These are phyloP conservation scores for Candida tallmaniae DNA, from an alignment of 805 yeast species.

Conservation along the genomic window DNA sequence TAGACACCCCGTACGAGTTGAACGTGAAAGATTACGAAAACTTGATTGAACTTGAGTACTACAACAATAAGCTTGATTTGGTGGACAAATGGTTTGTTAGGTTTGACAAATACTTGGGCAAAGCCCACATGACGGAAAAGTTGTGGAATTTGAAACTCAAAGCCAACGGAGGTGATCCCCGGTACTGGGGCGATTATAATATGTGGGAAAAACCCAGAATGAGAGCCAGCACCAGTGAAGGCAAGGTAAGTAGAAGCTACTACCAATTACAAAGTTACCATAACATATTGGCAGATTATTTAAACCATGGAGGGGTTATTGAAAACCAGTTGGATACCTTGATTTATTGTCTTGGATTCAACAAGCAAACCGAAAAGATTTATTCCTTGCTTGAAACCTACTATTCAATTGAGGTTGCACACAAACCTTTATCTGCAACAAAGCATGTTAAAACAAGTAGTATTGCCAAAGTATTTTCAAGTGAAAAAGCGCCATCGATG, in stretches of 20 bases:
- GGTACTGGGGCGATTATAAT: constrained; percentile 22
- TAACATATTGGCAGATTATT: constrained; percentile 6
- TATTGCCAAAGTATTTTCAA: background rate
- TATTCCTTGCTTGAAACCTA: background rate
- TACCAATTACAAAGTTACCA: constrained; percentile 1
- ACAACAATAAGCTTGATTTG: constrained; percentile 34
- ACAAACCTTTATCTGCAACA: too few relatives aligned
- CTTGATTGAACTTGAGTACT: constrained; percentile 30
- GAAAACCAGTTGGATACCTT: constrained; percentile 22
- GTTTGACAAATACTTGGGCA: constrained; percentile 22
- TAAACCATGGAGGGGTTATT: constrained; percentile 8
- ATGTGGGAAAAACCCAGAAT: constrained; percentile 4
- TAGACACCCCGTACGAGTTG: background rate
- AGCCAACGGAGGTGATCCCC: constrained; percentile 28
- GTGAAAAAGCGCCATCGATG: background rate
- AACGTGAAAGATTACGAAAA: constrained; percentile 32
- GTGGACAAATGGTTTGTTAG: constrained; percentile 36
- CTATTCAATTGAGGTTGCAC: too few relatives aligned
- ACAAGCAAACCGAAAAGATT: constrained; percentile 10
- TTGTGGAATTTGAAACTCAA: constrained; percentile 35
- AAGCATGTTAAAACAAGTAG: background rate
- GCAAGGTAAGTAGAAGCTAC: constrained; percentile 8
- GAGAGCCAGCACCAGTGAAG: constrained; percentile 1
- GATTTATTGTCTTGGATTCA: constrained; percentile 31
- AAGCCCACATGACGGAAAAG: constrained; percentile 20